Evolutionary conservation across 257 asterid genomes (phyloP), one percentile per base, ranked within the genome.

Genomic region (Solanum appendiculatum): DNA sequence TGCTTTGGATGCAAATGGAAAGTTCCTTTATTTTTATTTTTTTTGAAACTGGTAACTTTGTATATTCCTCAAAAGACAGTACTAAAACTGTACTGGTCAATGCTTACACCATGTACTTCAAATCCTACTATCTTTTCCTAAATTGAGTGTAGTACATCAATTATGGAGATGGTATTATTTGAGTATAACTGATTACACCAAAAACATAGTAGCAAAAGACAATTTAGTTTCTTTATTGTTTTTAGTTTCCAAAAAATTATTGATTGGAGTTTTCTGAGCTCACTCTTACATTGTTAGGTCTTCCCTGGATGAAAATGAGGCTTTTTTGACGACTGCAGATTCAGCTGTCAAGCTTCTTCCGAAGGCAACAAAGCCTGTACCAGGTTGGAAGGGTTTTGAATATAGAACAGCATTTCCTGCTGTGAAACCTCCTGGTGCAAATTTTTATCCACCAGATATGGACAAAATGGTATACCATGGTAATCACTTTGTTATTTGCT

Each of bases 371-470:
- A 93, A 94, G 92, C 88, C 93, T 27, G 94, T 94, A 86, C 88
- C 87, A 29, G 98, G 96, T 40, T 97, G 99, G 99, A 92, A 94
- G 87, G 99, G 99, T 88, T 81, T 97, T 68, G 93, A 94, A 89
- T 97, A 95, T 86, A 92, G 92, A 91, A 33, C 92, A 56, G 93
- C 98, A 89, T 97, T 95, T 92, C 97, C 99, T 40, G 77, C 90
- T 90, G 86, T 72, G 39, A 94, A 94, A 92, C 98, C 99, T 88
- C 92, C 95, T 20, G 96, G 99, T 70, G 99, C 99, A 87, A 97
- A 93, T 90, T 97, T 97, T 87, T 95, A 97, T 86, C 99, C 99
- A 83, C 95, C 98, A 56, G 98, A 95, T 89, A 97, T 97, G 99
- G 96, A 94, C 90, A 97, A 94, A 94, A 86, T 60, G 99, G 99